Evolutionary conservation across 2,329 filamentous ascomycete species (phyloP), one percentile per base, ranked within the genome.

Genomic region (Cyphellophora attinorum): DNA sequence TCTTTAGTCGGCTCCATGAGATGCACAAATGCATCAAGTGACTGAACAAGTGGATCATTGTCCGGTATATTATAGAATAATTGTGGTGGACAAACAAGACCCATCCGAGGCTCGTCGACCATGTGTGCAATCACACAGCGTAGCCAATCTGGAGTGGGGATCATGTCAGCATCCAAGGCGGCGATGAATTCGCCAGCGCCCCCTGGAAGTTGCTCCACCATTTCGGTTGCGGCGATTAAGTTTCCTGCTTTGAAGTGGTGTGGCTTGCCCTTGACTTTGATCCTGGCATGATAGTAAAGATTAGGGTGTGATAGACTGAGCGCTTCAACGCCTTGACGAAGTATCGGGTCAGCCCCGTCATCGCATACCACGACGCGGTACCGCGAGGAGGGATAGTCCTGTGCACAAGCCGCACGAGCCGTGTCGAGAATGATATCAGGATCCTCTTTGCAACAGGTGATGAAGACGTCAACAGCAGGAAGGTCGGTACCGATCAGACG

Each of bases 401-500:
- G 45, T 23, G 64, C 62, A 41, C 62, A 67, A 3, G 70, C 65
- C 4, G 62, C 71, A 11, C 62, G 60, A 5, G 66, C 59, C 1
- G 70, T 74, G 44, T 75, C 70, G 27, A 74, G 53, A 2, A 74
- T 61, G 5, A 74, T 50, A 15, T 71, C 68, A 29, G 67, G 60
- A 3, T 72, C 67, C 45, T 75, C 71, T 10, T 64, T 63, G 40
- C 71, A 75, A 54, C 66, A 72, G 1, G 70, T 72, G 5, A 75
- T 56, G 33, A 74, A 64, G 2, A 70, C 60, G 42, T 75, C 72
- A n/a, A 75, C 67, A 2, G 65, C 65, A 1, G 71, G 71, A 1
- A 67, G 66, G 5, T 66, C 57, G 11, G 65, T 57, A n/a, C 46
- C 47, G 19, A 37, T 11, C 11, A 47, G 33, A 14, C 41, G 32